Base-by-base conservation (phyloP, 164 flowering plant species). In the Stephania cephalantha region DNA sequence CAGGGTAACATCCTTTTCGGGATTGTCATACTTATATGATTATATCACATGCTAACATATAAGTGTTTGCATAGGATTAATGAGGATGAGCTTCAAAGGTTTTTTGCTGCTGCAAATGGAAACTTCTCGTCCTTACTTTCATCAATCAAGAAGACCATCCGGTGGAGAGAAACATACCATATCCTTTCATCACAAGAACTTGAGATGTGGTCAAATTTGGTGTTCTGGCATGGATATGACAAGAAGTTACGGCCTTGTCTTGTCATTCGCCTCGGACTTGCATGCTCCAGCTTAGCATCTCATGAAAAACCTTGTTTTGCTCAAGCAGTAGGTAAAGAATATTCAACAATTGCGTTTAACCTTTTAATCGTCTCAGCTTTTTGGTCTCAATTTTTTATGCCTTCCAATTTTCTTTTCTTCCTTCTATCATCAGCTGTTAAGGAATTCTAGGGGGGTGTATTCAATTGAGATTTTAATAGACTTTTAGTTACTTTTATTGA, bases 141-240 rank as follows among this genome's bases (percentile, higher is more conserved):
- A 77, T 90, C 93, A 71, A 74, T 93, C 66, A 92, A 91, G 84
- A 92, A 86, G 83, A 93, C 99, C 50, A 88, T 95, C 31, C 87
- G 77, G 15, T 93, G 99, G 99, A 92, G 99, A 84, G 91, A 92
- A 78, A 89, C 86, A 1, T 95, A 88, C 76, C 58, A 78, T 74
- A 85, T 95, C 74, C 93, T 93, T 79, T 86, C 98, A 0, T 81
- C 25, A 76, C 78, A 86, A 75, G 95, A 93, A 81, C 95, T 95
- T 65, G 87, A 88, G 78, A 50, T 69, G 76, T 93, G 99, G 98
- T 88, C 97, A 71, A 79, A 86, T 76, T 74, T 90, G 84, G 86
- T 93, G 45, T 91, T 90, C 73, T 95, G 98, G 99, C 98, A 93
- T 87, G 97, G 96, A 68, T 84, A 71, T 81, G 99, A 95, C 84